phyloP scores from a whole-genome alignment of 2,329 filamentous ascomycete genomes.

The Colletotrichum australisinense region DNA sequence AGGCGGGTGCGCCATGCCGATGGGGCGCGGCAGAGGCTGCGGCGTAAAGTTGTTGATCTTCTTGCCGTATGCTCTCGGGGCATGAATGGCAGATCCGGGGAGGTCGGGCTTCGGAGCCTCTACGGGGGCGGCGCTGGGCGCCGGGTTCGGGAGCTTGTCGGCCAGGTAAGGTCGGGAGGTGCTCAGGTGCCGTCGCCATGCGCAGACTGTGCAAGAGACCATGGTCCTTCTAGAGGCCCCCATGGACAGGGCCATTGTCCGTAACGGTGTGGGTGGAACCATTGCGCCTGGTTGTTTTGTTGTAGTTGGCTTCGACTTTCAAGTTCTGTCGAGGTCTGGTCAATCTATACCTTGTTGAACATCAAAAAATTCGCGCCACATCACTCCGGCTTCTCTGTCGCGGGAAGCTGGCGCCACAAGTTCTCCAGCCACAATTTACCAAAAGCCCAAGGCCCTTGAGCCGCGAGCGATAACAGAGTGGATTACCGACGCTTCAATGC shows the following conservation, averaged over 20 bases:
- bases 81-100: constrained; percentile 63
- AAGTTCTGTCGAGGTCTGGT: not conserved
- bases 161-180: constrained; percentile 53
- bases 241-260: constrained; percentile 45
- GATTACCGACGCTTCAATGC: constrained; percentile 14
- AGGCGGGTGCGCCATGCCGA: constrained; percentile 83
- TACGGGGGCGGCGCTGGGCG: constrained; percentile 32
- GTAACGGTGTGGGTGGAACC: constrained; percentile 12
- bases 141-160: constrained; percentile 39
- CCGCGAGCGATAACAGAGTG: constrained; percentile 1
- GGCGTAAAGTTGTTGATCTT: constrained; percentile 67
- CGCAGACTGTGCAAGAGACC: constrained; percentile 59
- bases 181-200: constrained; percentile 61
- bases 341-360: not conserved
- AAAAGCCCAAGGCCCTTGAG: not conserved
- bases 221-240: constrained; percentile 47
- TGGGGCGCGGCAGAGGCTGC: constrained; percentile 75
- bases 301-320: not conserved
- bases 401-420: constrained; percentile 24
- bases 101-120: constrained; percentile 51
- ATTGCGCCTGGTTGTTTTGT: not conserved
- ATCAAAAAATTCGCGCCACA: constrained; percentile 28
- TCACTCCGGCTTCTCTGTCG: not conserved
- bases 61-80: constrained; percentile 70
- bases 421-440: constrained; percentile 3